These are phyloP conservation scores for Silene coronaria DNA, from an alignment of 179 eudicot species.

Conservation along the genomic window DNA sequence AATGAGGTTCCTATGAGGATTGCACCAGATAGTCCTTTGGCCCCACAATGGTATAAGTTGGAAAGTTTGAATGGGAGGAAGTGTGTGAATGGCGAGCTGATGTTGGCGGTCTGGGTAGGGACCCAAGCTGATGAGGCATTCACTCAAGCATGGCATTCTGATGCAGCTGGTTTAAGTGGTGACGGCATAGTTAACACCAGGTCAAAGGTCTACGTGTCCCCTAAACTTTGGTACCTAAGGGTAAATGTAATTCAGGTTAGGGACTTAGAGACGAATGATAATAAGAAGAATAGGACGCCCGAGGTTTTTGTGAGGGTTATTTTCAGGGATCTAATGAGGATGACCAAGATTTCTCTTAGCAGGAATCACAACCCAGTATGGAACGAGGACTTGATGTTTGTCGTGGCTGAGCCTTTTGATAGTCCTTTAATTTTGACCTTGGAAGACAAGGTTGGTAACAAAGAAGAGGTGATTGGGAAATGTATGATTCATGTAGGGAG, in stretches of 20 bases:
- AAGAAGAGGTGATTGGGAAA: slow-evolving; percentile 35
- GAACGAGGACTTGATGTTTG: slow-evolving; percentile 67
- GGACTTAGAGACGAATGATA: slow-evolving; percentile 42
- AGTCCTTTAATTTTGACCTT: slow-evolving; percentile 39
- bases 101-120: slow-evolving; percentile 69
- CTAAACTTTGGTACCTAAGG: slow-evolving; percentile 56
- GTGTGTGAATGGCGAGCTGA: slow-evolving; percentile 37
- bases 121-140: slow-evolving; percentile 72
- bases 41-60: slow-evolving; percentile 59
- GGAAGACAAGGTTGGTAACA: slow-evolving; percentile 37
- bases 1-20: slow-evolving; percentile 46
- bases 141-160: slow-evolving; percentile 58
- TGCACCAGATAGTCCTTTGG: slow-evolving; percentile 68
- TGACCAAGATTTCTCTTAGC: slow-evolving; percentile 30
- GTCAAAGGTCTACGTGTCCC: slow-evolving; percentile 56
- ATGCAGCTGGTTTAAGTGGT: slow-evolving; percentile 34
- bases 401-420: slow-evolving; percentile 56
- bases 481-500: slow-evolving; percentile 28
- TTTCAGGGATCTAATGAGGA: slow-evolving; percentile 28
- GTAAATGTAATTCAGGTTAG: slow-evolving; percentile 60
- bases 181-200: slow-evolving; percentile 39
- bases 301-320: slow-evolving; percentile 42
- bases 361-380: slow-evolving; percentile 37
- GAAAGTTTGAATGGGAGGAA: slow-evolving; percentile 31
- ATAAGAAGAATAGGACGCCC: slow-evolving; percentile 30